Conservation (phyloP, 2,329 filamentous ascomycete genomes). For the Fusarium algeriense region DNA sequence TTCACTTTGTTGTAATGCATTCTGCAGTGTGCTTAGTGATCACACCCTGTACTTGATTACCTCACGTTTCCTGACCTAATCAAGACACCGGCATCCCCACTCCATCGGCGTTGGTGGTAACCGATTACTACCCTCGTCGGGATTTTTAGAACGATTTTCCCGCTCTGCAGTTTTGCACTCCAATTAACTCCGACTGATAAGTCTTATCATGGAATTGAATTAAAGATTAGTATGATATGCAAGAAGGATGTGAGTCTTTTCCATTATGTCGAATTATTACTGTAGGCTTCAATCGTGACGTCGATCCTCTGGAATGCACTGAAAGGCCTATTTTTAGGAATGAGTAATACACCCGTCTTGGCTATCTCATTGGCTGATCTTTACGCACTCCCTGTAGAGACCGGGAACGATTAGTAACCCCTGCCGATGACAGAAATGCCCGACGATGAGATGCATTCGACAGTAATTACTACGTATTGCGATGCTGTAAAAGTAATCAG, state of each 20-base stretch:
- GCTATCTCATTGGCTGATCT: neutral
- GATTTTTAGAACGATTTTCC: neutral
- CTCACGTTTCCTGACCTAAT: neutral
- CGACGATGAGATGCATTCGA: neutral
- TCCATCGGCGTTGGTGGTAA: too few relatives aligned
- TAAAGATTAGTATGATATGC: too few relatives aligned
- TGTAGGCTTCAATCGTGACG: too few relatives aligned
- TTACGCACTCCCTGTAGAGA: fast-evolving
- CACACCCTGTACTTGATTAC: neutral
- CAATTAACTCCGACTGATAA: too few relatives aligned
- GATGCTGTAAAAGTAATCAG: neutral
- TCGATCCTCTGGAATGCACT: too few relatives aligned
- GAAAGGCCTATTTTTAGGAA: too few relatives aligned
- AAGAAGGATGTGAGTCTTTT: too few relatives aligned
- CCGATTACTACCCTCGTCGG: neutral
- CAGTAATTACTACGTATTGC: too few relatives aligned
- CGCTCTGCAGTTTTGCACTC: too few relatives aligned
- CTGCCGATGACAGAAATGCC: neutral
- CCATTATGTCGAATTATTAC: too few relatives aligned
- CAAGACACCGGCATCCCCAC: neutral
- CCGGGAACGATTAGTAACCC: neutral
- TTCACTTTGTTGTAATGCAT: neutral
- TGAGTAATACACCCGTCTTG: fast-evolving
- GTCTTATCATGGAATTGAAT: too few relatives aligned
- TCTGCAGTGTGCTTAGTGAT: neutral